Evolutionary conservation across 805 yeast species (phyloP).

Genomic region (Spathaspora arborariae): DNA sequence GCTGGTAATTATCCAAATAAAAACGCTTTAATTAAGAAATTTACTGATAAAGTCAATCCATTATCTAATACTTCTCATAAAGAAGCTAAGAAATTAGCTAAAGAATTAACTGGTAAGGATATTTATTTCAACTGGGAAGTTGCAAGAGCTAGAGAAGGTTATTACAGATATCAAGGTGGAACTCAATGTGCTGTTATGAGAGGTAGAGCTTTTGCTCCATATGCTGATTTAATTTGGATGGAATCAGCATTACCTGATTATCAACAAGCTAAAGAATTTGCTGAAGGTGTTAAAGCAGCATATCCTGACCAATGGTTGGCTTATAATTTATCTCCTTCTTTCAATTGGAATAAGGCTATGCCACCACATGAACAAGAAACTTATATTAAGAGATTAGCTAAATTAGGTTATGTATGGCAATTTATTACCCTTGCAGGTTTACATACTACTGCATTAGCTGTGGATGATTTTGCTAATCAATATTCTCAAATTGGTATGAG

Average conservation of each 20-base stretch:
- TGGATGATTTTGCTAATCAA: conserved; percentile 76
- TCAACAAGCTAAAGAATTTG: conserved; percentile 90
- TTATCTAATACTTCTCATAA: conserved; percentile 69
- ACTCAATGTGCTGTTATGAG: conserved; percentile 97
- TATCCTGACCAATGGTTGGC: conserved; percentile 95
- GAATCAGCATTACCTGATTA: conserved; percentile 94
- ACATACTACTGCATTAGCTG: conserved; percentile 92
- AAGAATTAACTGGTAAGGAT: conserved; percentile 73
- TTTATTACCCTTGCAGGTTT: conserved; percentile 96
- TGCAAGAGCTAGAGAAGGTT: conserved; percentile 94
- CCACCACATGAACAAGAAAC: conserved; percentile 81
- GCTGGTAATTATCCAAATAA: conserved; percentile 57
- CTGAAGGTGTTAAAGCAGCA: conserved; percentile 78
- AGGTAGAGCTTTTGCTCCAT: conserved; percentile 92
- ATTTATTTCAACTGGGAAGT: conserved; percentile 92
- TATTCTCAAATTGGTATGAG: conserved; percentile 86
- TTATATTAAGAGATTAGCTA: conserved; percentile 79
- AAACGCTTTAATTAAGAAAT: conserved; percentile 57
- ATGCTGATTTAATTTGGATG: conserved; percentile 97
- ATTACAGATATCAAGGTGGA: conserved; percentile 94
- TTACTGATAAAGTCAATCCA: conserved; percentile 69
- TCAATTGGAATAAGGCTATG: conserved; percentile 98
- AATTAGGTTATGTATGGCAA: conserved; percentile 95
- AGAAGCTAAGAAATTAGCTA: conserved; percentile 77
- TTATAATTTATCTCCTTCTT: conserved; percentile 93